Evolutionary conservation across 2,329 filamentous ascomycete genomes (phyloP), one percentile per base, ranked within the genome.

Genomic region (Curvularia lunata): DNA sequence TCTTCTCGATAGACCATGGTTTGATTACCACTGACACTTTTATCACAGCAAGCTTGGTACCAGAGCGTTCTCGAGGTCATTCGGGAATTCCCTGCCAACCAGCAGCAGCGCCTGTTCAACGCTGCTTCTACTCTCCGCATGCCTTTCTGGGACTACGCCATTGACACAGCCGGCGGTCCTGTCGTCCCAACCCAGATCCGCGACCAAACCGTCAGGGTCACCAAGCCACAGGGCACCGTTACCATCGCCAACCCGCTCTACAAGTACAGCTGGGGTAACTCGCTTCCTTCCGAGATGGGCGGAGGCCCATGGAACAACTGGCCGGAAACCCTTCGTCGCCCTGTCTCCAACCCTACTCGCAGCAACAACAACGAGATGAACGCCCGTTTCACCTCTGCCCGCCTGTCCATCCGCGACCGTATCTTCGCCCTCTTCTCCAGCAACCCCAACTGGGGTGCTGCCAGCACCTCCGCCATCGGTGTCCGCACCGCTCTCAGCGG

Each of bases 271-370:
- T 80, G 63, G 56, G 73, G 78, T 48, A 66, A 66, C 58, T 86
- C 88, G 0, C 80, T 88, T 16, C 83, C 87, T 54, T 74, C 78
- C 27, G 79, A 81, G 4, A 85, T 86, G 28, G 73, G 73, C 34
- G 69, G 70, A 54, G 71, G 71, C 37, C 72, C 73, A 45, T 73
- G 63, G 67, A 70, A 72, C 66, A 74, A 61, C 64, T 72, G 49
- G 41, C 61, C 72, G 27, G 59, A 37, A 21, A 75, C 74, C 32
- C 70, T 75, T 41, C 74, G 74, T 50, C 69, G 69, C 40, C 74
- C 74, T 7, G 63, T 74, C 34, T 52, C 56, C 62, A 69, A 72
- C 62, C 71, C 72, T 7, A 72, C 69, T 12, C 69, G 70, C 58
- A 75, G 68, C 68, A 75, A 77, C 71, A 76, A 77, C 71, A 71